Evolutionary conservation across 192 early-diverging fungal genomes (phyloP).

Genomic region (Pilobolus umbonatus): DNA sequence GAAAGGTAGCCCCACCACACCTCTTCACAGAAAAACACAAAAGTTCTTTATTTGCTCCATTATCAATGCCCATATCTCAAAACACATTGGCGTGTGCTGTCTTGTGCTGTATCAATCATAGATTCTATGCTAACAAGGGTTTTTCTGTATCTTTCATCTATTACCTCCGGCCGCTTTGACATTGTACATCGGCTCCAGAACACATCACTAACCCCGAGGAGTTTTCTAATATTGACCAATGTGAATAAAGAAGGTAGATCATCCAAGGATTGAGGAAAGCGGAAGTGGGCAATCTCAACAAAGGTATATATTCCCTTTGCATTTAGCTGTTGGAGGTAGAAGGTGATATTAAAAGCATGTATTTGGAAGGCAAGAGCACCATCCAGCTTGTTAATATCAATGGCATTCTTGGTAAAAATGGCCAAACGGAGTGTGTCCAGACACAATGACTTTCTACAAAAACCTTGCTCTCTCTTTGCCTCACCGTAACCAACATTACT

Average conservation of each 20-base stretch:
- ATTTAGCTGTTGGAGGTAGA: conserved; percentile 15
- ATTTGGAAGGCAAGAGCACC: conserved; percentile 20
- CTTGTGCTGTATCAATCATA: conserved; percentile 12
- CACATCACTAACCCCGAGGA: conserved; percentile 18
- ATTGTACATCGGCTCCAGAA: conserved; percentile 19
- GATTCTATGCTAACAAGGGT: background rate
- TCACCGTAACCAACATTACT: conserved; percentile 16
- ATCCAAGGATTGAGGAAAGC: conserved; percentile 14
- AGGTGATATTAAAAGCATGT: conserved; percentile 14
- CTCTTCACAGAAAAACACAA: no score
- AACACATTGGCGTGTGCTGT: conserved; percentile 10
- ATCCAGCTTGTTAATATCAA: conserved; percentile 16
- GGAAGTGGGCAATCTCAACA: conserved; percentile 18
- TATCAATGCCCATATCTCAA: conserved; percentile 3
- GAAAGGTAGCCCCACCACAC: no score
- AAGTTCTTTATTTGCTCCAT: no score
- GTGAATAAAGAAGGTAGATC: conserved; percentile 16
- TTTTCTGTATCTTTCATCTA: conserved; percentile 6
- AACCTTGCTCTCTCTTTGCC: conserved; percentile 8
- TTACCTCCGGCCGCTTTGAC: conserved; percentile 7
- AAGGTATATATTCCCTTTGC: conserved; percentile 21
- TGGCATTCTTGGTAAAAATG: conserved; percentile 22
- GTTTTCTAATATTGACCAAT: conserved; percentile 12
- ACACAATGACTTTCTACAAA: conserved; percentile 1
- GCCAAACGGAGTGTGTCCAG: conserved; percentile 16